phyloP scores from a whole-genome alignment of 129 eudicot genomes.

The Escallonia herrerae region DNA sequence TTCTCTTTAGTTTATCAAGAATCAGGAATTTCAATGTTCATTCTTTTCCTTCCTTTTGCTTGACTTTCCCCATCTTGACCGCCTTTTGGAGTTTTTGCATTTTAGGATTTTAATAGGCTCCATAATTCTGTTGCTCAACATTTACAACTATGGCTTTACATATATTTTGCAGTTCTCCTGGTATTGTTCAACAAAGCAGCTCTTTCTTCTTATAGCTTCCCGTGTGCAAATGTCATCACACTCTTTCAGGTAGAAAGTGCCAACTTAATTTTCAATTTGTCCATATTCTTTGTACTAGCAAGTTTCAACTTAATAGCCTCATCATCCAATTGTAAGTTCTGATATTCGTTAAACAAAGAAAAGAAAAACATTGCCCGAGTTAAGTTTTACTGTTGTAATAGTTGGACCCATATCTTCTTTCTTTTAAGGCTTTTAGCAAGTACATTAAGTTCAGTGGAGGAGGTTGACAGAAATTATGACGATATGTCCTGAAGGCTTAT shows the following conservation, averaged over 20 bases:
- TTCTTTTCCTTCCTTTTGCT: not conserved
- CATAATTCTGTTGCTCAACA: not conserved
- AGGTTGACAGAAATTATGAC: too few relatives aligned
- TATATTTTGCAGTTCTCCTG: slow-evolving; percentile 52
- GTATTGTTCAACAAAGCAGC: slow-evolving; percentile 83
- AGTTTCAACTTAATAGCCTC: not conserved
- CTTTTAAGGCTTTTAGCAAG: too few relatives aligned
- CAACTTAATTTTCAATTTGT: not conserved
- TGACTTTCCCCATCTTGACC: not conserved
- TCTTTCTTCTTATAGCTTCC: slow-evolving; percentile 74
- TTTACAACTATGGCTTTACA: slow-evolving; percentile 11
- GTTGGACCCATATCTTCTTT: too few relatives aligned
- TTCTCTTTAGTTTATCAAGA: not conserved
- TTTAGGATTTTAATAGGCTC: not conserved
- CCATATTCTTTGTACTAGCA: not conserved
- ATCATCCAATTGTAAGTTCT: not conserved
- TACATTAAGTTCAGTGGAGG: too few relatives aligned
- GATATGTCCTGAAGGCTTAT: too few relatives aligned
- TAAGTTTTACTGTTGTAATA: too few relatives aligned
- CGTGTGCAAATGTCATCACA: slow-evolving; percentile 74
- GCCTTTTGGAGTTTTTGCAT: not conserved
- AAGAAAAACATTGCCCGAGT: too few relatives aligned
- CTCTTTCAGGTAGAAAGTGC: slow-evolving; percentile 48
- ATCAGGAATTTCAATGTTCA: not conserved
- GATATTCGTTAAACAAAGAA: too few relatives aligned